Percentiles rank a stretch among this genome's conserved stretches.
phyloP scores from a whole-genome alignment of 192 early-diverging fungal species.

The Mortierella antarctica region DNA sequence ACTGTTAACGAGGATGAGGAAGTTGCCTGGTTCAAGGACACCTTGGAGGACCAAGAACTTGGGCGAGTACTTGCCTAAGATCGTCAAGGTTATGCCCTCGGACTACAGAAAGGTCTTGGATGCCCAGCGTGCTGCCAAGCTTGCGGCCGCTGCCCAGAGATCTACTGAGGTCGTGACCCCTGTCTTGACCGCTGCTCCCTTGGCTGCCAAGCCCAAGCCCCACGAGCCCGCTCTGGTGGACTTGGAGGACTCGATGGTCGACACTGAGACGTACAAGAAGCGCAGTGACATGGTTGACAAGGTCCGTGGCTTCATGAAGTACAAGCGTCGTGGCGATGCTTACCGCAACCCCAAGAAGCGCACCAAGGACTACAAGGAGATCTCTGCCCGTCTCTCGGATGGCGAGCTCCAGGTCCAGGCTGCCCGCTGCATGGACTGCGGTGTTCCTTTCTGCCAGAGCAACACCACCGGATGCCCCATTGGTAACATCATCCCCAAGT shows the following conservation, averaged over 20 bases:
- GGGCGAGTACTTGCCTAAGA: constrained; percentile 75
- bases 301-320: constrained; percentile 94
- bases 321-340: constrained; percentile 86
- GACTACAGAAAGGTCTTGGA: constrained; percentile 91
- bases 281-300: constrained; percentile 87
- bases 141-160: constrained; percentile 24
- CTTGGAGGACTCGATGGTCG: constrained; percentile 90
- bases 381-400: constrained; percentile 86
- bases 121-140: constrained; percentile 64
- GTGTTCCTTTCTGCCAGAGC: constrained; percentile 98
- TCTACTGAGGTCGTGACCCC: constrained; percentile 33
- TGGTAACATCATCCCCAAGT: constrained; percentile 99
- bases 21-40: constrained; percentile 74
- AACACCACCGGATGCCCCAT: constrained; percentile 95
- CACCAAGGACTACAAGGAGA: constrained; percentile 93
- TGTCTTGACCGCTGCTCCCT: constrained; percentile 48
- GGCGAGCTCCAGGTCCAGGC: constrained; percentile 91
- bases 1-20: constrained; percentile 83
- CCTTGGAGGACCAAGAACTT: constrained; percentile 86
- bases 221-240: constrained; percentile 79
- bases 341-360: constrained; percentile 90
- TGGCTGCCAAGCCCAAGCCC: constrained; percentile 49
- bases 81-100: constrained; percentile 93
- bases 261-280: constrained; percentile 78
- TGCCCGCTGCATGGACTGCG: constrained; percentile 98